Percentiles rank a stretch among this genome's conserved stretches.
Conservation (phyloP, 805 yeast species). For the Wickerhamiella australiensis region DNA sequence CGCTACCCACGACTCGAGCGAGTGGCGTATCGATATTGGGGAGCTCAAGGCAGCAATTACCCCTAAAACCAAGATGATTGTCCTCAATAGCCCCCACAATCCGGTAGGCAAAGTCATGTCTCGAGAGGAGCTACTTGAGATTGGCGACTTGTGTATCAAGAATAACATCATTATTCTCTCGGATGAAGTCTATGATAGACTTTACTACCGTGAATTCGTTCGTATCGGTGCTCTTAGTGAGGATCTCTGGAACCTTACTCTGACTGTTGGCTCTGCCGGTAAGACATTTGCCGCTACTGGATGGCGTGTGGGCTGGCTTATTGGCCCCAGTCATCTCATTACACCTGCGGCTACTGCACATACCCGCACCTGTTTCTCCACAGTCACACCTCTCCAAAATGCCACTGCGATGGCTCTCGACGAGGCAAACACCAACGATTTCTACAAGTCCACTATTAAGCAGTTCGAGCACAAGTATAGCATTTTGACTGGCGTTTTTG, state of each 20-base stretch:
- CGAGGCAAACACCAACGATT: slow-evolving; percentile 47
- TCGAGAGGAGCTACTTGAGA: slow-evolving; percentile 53
- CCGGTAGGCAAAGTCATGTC: slow-evolving; percentile 89
- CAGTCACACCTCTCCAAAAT: slow-evolving; percentile 86
- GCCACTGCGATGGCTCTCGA: slow-evolving; percentile 73
- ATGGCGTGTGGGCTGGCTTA: slow-evolving; percentile 95
- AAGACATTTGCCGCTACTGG: slow-evolving; percentile 98
- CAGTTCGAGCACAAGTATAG: slow-evolving; percentile 61
- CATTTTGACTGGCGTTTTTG: slow-evolving; percentile 65
- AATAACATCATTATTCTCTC: slow-evolving; percentile 72
- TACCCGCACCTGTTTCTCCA: slow-evolving; percentile 83
- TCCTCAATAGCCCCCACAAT: slow-evolving; percentile 89
- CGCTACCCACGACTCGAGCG: slow-evolving; percentile 49
- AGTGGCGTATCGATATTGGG: slow-evolving; percentile 76
- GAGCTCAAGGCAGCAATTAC: slow-evolving; percentile 63
- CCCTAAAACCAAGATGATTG: slow-evolving; percentile 68
- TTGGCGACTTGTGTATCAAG: slow-evolving; percentile 76
- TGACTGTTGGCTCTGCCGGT: slow-evolving; percentile 95
- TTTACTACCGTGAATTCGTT: slow-evolving; percentile 64
- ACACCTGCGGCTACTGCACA: slow-evolving; percentile 80
- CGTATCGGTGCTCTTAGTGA: slow-evolving; percentile 76
- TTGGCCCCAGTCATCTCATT: slow-evolving; percentile 73
- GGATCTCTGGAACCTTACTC: slow-evolving; percentile 63
- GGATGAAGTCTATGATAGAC: slow-evolving; percentile 92
- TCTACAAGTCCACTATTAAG: slow-evolving; percentile 57